Conservation (phyloP, 2,329 filamentous ascomycete genomes). For the Reticulascus tulasneorum region DNA sequence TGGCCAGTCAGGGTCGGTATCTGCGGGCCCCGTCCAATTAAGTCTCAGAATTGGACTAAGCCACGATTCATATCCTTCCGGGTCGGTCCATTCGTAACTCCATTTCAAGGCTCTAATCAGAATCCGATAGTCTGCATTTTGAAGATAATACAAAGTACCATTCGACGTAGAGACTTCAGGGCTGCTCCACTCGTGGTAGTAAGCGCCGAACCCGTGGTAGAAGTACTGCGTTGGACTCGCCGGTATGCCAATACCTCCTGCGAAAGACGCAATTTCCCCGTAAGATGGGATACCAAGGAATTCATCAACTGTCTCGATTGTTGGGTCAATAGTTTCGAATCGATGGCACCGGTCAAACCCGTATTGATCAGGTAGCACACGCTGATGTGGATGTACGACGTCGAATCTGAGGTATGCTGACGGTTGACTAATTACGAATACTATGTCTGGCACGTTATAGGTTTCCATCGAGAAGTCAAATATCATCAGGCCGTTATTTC, state of each 20-base stretch:
- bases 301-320: slow-evolving; percentile 7
- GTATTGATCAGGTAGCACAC: too few species aligned
- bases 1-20: slow-evolving; percentile 3
- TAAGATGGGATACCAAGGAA: slow-evolving; percentile 7
- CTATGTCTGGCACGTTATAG: slow-evolving; percentile 5
- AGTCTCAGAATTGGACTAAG: slow-evolving; percentile 6
- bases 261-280: slow-evolving; percentile 3
- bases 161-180: slow-evolving; percentile 8
- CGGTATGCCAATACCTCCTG: too few species aligned
- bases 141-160: slow-evolving; percentile 7
- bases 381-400: slow-evolving; percentile 2
- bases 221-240: too few species aligned
- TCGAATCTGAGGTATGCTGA: slow-evolving; percentile 7
- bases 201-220: slow-evolving; percentile 7
- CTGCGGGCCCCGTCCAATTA: slow-evolving; percentile 4
- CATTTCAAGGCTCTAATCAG: slow-evolving; percentile 5
- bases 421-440: slow-evolving; percentile 4
- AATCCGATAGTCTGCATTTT: slow-evolving; percentile 9
- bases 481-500: slow-evolving; percentile 2
- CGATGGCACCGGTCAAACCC: too few species aligned
- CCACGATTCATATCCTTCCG: slow-evolving; percentile 8
- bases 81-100: slow-evolving; percentile 1
- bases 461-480: slow-evolving; percentile 5
- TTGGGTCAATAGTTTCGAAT: too few species aligned
- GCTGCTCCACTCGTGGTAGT: slow-evolving; percentile 5